A percentile compares a stretch with the other conserved stretches of the same genome.
Conservation (phyloP, 371 early-diverging fungal species). For the Mortierella sp. region DNA sequence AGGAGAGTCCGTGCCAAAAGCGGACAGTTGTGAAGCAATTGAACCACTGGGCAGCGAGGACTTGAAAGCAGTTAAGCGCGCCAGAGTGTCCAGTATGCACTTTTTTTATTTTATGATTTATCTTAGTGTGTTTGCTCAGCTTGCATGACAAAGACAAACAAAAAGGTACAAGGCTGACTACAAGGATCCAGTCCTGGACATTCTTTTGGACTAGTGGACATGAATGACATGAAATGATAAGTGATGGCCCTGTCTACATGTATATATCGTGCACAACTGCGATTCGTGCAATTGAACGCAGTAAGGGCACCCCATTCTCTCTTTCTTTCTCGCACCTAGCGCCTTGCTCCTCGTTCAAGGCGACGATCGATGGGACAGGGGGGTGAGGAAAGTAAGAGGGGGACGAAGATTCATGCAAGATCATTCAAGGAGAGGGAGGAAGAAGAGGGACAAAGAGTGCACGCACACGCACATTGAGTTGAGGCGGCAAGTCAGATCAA, state of each 20-base stretch:
- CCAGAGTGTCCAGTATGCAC: background rate
- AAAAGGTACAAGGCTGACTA: background rate
- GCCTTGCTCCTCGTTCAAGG: background rate
- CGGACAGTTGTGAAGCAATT: background rate
- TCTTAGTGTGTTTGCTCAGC: slow-evolving; percentile 5
- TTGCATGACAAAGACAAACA: slow-evolving; percentile 2
- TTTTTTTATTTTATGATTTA: background rate
- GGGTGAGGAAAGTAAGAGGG: background rate
- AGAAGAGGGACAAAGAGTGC: background rate
- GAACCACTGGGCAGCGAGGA: background rate
- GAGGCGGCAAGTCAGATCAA: background rate
- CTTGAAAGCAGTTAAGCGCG: background rate
- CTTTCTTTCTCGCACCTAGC: background rate
- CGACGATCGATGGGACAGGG: background rate
- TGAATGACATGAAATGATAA: background rate
- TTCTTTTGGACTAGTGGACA: slow-evolving; percentile 8
- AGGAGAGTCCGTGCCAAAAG: background rate
- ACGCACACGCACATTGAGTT: background rate
- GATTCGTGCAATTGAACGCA: background rate
- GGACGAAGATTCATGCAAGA: background rate
- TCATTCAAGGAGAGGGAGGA: background rate
- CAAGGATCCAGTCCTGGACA: background rate
- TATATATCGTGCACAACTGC: background rate
- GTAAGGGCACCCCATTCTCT: background rate
- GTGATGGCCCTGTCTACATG: background rate